These are phyloP conservation scores for Cyberlindnera americana DNA, from an alignment of 805 yeast genomes.

Conservation along the genomic window DNA sequence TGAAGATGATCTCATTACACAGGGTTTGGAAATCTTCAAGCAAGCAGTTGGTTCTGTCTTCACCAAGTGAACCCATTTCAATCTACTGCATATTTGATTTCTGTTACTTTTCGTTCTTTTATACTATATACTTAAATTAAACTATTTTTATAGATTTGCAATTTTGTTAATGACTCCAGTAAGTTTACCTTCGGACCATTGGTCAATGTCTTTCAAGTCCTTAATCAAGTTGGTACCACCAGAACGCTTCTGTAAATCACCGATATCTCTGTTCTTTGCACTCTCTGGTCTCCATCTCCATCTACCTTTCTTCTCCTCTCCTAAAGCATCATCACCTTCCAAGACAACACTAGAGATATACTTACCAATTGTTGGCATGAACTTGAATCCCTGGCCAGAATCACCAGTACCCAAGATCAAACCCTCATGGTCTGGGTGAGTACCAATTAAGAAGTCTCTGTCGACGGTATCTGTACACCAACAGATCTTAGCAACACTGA, in stretches of 20 bases:
- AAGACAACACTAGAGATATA: slow-evolving; percentile 31
- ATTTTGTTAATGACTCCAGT: slow-evolving; percentile 1
- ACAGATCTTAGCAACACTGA: slow-evolving; percentile 30
- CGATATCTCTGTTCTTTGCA: slow-evolving; percentile 26
- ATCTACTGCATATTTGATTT: no score
- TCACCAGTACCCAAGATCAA: slow-evolving; percentile 35
- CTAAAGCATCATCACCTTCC: slow-evolving; percentile 30
- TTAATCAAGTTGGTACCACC: slow-evolving; percentile 31
- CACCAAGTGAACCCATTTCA: slow-evolving; percentile 1
- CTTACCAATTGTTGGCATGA: slow-evolving; percentile 34
- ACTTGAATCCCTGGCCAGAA: slow-evolving; percentile 36
- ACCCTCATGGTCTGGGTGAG: slow-evolving; percentile 29
- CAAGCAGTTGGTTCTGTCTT: slow-evolving; percentile 41
- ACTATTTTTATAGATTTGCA: not conserved
- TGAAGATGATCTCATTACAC: slow-evolving; percentile 58
- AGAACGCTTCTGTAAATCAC: slow-evolving; percentile 26
- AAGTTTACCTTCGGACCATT: slow-evolving; percentile 25
- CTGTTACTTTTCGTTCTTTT: not conserved
- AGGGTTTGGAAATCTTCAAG: slow-evolving; percentile 71
- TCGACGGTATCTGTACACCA: slow-evolving; percentile 38
- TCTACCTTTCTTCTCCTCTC: slow-evolving; percentile 22
- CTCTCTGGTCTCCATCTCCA: slow-evolving; percentile 38
- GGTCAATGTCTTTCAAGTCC: slow-evolving; percentile 27
- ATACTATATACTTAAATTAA: not conserved
- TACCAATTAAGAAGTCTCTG: slow-evolving; percentile 30